These are phyloP conservation scores for Kalanchoe fedtschenkoi DNA, from an alignment of 164 flowering plant species.

Conservation along the genomic window DNA sequence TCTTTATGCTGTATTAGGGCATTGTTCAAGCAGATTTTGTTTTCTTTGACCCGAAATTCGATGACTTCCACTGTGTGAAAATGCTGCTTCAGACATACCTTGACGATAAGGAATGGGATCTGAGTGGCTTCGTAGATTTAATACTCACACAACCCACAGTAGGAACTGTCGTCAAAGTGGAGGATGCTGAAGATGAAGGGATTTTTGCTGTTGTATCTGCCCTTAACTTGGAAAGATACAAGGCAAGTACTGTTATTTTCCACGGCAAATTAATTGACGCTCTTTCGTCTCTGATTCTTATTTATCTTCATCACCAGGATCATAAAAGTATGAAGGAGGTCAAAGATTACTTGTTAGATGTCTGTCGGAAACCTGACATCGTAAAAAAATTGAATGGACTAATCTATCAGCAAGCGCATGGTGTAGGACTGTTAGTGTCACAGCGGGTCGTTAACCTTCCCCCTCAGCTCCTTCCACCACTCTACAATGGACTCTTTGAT, in stretches of 20 bases:
- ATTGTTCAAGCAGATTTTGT: slow-evolving; percentile 76
- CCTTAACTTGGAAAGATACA: slow-evolving; percentile 70
- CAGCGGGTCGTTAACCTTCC: slow-evolving; percentile 80
- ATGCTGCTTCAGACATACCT: slow-evolving; percentile 64
- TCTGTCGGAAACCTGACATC: slow-evolving; percentile 29
- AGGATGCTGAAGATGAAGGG: slow-evolving; percentile 66
- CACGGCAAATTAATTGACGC: too few species aligned
- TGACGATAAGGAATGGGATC: slow-evolving; percentile 65
- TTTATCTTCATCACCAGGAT: slow-evolving; percentile 24
- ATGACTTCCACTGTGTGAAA: slow-evolving; percentile 85
- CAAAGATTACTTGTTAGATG: slow-evolving; percentile 51
- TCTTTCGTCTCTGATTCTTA: background rate
- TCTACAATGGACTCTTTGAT: slow-evolving; percentile 76
- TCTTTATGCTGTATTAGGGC: slow-evolving; percentile 28
- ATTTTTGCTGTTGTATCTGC: slow-evolving; percentile 48
- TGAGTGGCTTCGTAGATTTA: slow-evolving; percentile 74
- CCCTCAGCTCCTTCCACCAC: slow-evolving; percentile 75
- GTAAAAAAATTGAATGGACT: slow-evolving; percentile 24
- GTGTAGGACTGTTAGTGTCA: slow-evolving; percentile 71
- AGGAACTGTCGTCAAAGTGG: slow-evolving; percentile 74
- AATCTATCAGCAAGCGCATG: slow-evolving; percentile 41
- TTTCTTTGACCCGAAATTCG: slow-evolving; percentile 81
- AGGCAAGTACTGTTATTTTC: slow-evolving; percentile 40
- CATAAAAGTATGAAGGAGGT: slow-evolving; percentile 48
- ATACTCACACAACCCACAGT: slow-evolving; percentile 84